phyloP scores from a whole-genome alignment of 306 rosid genomes.

The Astragalus glycyphyllos region DNA sequence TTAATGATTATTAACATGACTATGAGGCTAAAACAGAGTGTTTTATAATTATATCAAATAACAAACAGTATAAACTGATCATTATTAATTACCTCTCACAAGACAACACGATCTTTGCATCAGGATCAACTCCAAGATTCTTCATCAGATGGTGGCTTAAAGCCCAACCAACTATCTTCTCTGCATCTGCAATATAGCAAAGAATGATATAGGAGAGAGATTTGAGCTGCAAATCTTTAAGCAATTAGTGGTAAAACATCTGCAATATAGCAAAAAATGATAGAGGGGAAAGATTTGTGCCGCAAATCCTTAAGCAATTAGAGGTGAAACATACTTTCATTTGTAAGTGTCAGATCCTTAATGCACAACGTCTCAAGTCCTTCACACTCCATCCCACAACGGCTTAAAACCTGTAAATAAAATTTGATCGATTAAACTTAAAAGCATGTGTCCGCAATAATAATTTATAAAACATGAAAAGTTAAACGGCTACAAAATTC shows the following conservation, averaged over 20 bases:
- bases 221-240: conserved; percentile 11
- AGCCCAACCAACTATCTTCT: conserved; percentile 99
- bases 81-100: conserved; percentile 83
- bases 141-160: conserved; percentile 93
- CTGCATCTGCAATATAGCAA: conserved; percentile 77
- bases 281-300: conserved; percentile 26
- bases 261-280: conserved; percentile 55
- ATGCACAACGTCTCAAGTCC: conserved; percentile 77
- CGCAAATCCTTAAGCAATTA: conserved; percentile 9
- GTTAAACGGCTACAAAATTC: conserved; percentile 24
- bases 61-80: conserved; percentile 36
- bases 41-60: conserved; percentile 43
- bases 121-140: conserved; percentile 77
- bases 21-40: conserved; percentile 18
- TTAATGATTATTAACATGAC: conserved; percentile 37
- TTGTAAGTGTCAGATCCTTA: conserved; percentile 84
- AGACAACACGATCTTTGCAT: conserved; percentile 73
- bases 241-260: conserved; percentile 52
- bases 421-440: conserved; percentile 34
- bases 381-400: conserved; percentile 89
- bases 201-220: conserved; percentile 36
- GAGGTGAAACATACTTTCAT: conserved; percentile 75
- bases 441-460: conserved; percentile 20
- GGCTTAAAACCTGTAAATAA: conserved; percentile 77
- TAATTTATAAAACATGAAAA: conserved; percentile 13